Conservation (phyloP, 192 early-diverging fungal genomes). For the Backusella liffmaniae region DNA sequence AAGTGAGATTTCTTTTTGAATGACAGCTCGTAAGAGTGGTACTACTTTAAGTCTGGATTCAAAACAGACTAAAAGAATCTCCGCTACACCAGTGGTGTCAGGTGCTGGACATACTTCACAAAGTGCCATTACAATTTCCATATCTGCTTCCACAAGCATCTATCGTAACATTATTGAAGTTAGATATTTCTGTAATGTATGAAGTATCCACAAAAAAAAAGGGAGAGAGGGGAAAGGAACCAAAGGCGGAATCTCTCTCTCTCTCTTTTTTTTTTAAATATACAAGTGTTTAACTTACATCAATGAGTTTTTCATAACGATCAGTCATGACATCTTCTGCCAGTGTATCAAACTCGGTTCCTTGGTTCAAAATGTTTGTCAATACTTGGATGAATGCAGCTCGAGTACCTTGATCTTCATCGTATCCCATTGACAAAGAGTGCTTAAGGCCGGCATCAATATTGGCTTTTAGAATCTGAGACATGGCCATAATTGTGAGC, state of each 20-base stretch:
- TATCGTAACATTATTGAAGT: background rate
- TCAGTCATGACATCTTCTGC: conserved; percentile 53
- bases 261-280: background rate
- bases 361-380: conserved; percentile 74
- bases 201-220: background rate
- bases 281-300: conserved; percentile 31
- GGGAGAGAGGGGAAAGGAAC: too few relatives aligned
- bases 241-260: too few relatives aligned
- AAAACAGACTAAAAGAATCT: conserved; percentile 65
- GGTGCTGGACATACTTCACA: conserved; percentile 70
- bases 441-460: conserved; percentile 77
- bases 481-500: conserved; percentile 68
- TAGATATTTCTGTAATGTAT: background rate
- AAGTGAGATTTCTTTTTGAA: conserved; percentile 66
- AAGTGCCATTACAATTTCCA: conserved; percentile 68
- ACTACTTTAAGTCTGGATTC: conserved; percentile 56
- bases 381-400: conserved; percentile 79
- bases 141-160: conserved; percentile 53
- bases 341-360: conserved; percentile 66
- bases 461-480: conserved; percentile 78
- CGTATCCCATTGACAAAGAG: conserved; percentile 72
- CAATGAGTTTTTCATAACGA: conserved; percentile 66
- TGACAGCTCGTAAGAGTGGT: conserved; percentile 61
- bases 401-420: conserved; percentile 77
- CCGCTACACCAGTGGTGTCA: conserved; percentile 77